A percentile compares a stretch with the other conserved stretches of the same genome.
phyloP scores from a whole-genome alignment of 768 basidiomycete species.

The Calocybe indica region DNA sequence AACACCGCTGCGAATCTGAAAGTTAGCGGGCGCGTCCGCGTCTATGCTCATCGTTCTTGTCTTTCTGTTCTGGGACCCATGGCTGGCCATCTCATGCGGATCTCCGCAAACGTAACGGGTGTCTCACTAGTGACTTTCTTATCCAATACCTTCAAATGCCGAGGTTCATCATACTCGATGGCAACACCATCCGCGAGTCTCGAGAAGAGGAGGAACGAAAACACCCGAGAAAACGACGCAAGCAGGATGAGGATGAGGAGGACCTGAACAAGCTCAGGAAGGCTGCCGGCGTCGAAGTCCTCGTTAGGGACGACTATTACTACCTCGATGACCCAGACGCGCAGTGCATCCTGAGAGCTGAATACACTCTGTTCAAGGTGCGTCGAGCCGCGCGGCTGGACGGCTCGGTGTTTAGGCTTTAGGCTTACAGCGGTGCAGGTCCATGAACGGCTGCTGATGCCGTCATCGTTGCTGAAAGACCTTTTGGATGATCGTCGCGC shows the following conservation, averaged over 20 bases:
- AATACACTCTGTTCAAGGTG: constrained; percentile 46
- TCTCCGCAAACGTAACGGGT: not conserved
- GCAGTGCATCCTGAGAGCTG: constrained; percentile 36
- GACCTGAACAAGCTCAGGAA: constrained; percentile 18
- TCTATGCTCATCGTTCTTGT: no score
- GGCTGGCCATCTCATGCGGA: no score
- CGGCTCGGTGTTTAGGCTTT: not conserved
- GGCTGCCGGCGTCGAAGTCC: constrained; percentile 15
- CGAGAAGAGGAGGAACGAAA: constrained; percentile 19
- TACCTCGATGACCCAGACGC: constrained; percentile 31
- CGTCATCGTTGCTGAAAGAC: constrained; percentile 13
- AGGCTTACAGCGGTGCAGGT: constrained; percentile 12
- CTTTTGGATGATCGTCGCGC: constrained; percentile 7
- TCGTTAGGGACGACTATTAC: constrained; percentile 26
- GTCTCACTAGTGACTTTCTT: no score
- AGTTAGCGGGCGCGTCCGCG: no score
- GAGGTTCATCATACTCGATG: constrained; percentile 27
- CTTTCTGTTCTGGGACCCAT: no score
- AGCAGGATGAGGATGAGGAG: constrained; percentile 13
- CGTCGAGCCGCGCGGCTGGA: not conserved
- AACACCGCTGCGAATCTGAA: no score
- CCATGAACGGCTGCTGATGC: constrained; percentile 14
- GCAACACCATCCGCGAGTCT: constrained; percentile 24
- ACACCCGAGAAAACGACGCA: constrained; percentile 12
- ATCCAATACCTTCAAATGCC: constrained; percentile 3